These are phyloP conservation scores for Ganoderma boninense DNA, from an alignment of 1,284 basidiomycete species.

Conservation along the genomic window DNA sequence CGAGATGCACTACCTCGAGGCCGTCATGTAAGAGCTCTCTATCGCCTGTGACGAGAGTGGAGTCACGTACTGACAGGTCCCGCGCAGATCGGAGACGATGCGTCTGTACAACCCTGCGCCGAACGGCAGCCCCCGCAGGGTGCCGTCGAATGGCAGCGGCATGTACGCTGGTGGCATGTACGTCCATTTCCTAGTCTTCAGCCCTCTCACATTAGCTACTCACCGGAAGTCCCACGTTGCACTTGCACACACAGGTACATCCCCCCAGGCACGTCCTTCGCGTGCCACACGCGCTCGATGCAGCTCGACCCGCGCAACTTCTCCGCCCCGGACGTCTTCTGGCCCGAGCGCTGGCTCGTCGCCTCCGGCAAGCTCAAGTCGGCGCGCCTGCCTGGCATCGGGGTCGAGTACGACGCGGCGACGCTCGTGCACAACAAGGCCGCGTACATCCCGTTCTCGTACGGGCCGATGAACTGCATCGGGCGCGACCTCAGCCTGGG, in stretches of 20 bases:
- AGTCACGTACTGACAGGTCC: background rate
- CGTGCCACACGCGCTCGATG: background rate
- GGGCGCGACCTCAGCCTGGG: background rate
- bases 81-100: background rate
- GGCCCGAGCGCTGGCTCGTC: conserved; percentile 1
- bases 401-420: background rate
- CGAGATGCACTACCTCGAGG: background rate
- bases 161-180: background rate
- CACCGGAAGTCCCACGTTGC: background rate
- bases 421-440: background rate
- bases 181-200: background rate
- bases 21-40: background rate
- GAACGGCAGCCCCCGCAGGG: background rate
- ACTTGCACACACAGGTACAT: background rate
- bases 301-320: conserved; percentile 3
- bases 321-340: background rate
- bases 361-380: background rate
- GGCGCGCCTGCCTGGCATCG: background rate
- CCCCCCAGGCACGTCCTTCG: background rate
- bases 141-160: background rate
- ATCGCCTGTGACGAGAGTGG: background rate
- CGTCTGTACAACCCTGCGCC: background rate
- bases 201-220: background rate
- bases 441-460: conserved; percentile 1
- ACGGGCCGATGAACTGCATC: conserved; percentile 1